Evolutionary conservation across 352 stramenopile species (phyloP).

Genomic region (Chrysophaeum taylorii): DNA sequence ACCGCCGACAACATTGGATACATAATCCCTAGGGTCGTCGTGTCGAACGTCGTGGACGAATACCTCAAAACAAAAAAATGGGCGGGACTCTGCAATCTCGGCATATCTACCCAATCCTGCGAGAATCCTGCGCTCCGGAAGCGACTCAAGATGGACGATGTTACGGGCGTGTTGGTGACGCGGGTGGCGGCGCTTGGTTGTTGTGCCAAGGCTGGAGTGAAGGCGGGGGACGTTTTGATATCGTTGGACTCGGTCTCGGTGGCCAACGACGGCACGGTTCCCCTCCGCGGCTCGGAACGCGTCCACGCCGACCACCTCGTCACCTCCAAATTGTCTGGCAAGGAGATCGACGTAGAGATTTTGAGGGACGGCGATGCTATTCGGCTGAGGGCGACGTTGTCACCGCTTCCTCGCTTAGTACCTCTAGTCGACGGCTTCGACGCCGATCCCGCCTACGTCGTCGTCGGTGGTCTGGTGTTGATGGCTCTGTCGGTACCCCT

Average conservation of each 20-base stretch:
- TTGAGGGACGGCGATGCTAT: neutral
- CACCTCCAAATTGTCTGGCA: neutral
- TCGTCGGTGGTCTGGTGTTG: constrained; percentile 5
- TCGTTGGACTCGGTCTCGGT: neutral
- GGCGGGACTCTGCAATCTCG: constrained; percentile 19
- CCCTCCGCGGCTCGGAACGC: neutral
- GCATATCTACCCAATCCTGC: constrained; percentile 3
- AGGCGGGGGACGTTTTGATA: constrained; percentile 6
- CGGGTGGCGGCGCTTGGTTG: neutral
- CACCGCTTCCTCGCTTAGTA: neutral
- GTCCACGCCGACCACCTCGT: neutral
- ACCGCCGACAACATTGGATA: constrained; percentile 42
- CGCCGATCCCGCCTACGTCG: neutral
- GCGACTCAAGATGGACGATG: neutral
- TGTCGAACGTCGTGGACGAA: constrained; percentile 34
- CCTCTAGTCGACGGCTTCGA: neutral
- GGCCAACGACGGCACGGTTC: constrained; percentile 16
- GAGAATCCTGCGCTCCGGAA: neutral
- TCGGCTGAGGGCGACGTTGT: neutral
- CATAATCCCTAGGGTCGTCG: constrained; percentile 35
- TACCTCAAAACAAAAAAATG: constrained; percentile 22
- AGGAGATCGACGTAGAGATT: neutral
- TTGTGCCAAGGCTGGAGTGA: neutral
- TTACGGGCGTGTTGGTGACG: constrained; percentile 12
- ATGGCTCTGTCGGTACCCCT: neutral